Base-by-base conservation (phyloP, 192 early-diverging fungal genomes). In the Linnemannia exigua region DNA sequence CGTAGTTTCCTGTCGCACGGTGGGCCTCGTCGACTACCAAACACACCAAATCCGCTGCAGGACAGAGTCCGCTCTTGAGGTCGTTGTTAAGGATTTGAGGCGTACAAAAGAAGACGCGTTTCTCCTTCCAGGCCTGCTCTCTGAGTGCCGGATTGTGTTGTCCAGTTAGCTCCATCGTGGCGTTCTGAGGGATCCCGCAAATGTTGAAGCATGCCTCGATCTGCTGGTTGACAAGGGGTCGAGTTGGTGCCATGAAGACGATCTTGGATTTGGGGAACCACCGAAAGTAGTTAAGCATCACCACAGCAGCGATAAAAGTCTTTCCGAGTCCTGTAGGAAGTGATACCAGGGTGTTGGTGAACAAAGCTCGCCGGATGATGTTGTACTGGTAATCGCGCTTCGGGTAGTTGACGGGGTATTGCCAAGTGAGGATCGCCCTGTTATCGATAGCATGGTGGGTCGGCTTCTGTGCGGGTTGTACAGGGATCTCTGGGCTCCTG, bases 11-110 rank as follows among this genome's bases (percentile, higher is more conserved):
- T 1, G 93, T 95, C 8, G 97, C 96, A 14, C 94, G 88, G 84
- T 99, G 98, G 0, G 98, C 98, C 80, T 99, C 98, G 71, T 99
- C 98, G 9, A 98, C 88, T 12, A 99, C 96, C n/a, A 98, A 28
- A 51, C 91, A 90, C 1, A 88, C 83, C 51, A 98, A 89, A 15
- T 92, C 84, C 33, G 90, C 81, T 9, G 94, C 92, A 19, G 94
- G 92, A 75, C 96, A 96, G 16, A 90, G 92, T 6, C 91, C 92
- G 0, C 87, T 77, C 8, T 91, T 89, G 31, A 99, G 76, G 77
- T 99, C 98, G 81, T 99, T 98, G 41, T 96, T 92, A 38, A 98
- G 82, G 22, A 95, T 91, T 82, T 99, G 96, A 1, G 98, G 97
- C 11, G 98, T 99, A 15, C 95, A 86, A 84, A 96, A 99, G 54